These are phyloP conservation scores for Caloboletus firmus DNA, from an alignment of 1,284 basidiomycete species.

Conservation along the genomic window DNA sequence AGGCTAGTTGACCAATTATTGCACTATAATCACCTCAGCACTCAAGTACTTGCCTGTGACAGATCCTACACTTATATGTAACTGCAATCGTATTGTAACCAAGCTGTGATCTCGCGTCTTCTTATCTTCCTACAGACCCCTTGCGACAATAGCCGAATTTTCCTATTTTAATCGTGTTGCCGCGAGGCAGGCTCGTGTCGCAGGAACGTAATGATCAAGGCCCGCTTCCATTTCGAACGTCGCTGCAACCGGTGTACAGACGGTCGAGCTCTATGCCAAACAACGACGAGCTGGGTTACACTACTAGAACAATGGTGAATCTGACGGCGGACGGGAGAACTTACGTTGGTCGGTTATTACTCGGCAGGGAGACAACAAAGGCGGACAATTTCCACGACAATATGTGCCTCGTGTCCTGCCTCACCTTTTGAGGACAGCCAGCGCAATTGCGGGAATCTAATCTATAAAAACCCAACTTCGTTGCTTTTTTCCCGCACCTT, in stretches of 20 bases:
- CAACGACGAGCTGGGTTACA: background rate
- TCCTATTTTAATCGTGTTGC: slow-evolving; percentile 6
- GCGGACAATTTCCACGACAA: slow-evolving; percentile 23
- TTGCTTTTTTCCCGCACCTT: slow-evolving; percentile 22
- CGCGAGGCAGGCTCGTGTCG: slow-evolving; percentile 10
- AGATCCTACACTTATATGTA: background rate
- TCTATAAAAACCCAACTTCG: slow-evolving; percentile 46
- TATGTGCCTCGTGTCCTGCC: slow-evolving; percentile 48
- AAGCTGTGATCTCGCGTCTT: slow-evolving; percentile 8
- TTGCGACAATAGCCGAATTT: slow-evolving; percentile 23
- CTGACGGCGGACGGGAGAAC: background rate
- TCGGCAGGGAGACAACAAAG: slow-evolving; percentile 17
- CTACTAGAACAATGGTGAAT: slow-evolving; percentile 2
- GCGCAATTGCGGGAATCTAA: slow-evolving; percentile 35
- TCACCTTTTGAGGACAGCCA: slow-evolving; percentile 34
- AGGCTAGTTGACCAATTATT: slow-evolving; percentile 6
- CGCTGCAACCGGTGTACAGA: slow-evolving; percentile 1
- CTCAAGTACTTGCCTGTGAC: slow-evolving; percentile 4
- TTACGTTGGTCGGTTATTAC: slow-evolving; percentile 14
- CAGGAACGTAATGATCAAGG: slow-evolving; percentile 7
- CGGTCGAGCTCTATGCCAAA: slow-evolving; percentile 1
- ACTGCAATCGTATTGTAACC: slow-evolving; percentile 4
- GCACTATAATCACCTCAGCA: background rate
- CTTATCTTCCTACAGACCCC: background rate
- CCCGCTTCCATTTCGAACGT: slow-evolving; percentile 7